Conservation (phyloP, 495 filamentous ascomycete genomes). For the Neurospora tetrasperma region DNA sequence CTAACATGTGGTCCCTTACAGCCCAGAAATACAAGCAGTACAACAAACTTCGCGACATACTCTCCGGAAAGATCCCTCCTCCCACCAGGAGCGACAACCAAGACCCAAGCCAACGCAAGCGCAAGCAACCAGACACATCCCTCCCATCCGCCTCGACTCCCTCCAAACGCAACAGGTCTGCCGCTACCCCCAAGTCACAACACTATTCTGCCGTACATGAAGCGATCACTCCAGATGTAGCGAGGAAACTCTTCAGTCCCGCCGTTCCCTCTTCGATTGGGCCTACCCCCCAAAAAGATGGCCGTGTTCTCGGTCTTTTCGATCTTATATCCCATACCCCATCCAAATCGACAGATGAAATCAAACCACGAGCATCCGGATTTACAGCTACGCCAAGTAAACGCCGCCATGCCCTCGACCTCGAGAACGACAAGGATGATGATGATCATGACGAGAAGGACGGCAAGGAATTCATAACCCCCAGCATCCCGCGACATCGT, state of each 20-base stretch:
- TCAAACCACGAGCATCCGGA: neutral
- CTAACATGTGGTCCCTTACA: constrained; percentile 19
- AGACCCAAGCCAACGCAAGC: constrained; percentile 24
- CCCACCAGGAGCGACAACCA: constrained; percentile 26
- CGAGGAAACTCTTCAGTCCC: constrained; percentile 53
- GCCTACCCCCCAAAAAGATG: constrained; percentile 86
- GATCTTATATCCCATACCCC: constrained; percentile 61
- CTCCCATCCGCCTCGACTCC: constrained; percentile 34
- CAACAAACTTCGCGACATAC: constrained; percentile 54
- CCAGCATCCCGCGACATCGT: neutral
- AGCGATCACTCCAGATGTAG: constrained; percentile 11
- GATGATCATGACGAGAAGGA: constrained; percentile 16
- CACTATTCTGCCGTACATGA: neutral
- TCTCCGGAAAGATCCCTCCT: constrained; percentile 38
- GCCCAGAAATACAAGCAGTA: constrained; percentile 91
- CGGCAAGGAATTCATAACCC: constrained; percentile 10
- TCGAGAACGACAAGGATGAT: constrained; percentile 15
- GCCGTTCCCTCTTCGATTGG: constrained; percentile 49
- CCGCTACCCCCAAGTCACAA: constrained; percentile 31
- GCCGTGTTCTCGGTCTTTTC: constrained; percentile 80
- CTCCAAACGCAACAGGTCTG: constrained; percentile 27
- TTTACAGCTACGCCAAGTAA: constrained; percentile 1
- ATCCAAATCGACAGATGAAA: constrained; percentile 6
- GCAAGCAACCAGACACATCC: constrained; percentile 24
- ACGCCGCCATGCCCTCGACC: constrained; percentile 24